These are phyloP conservation scores for Voacanga thouarsii DNA, from an alignment of 257 asterid genomes.

Conservation along the genomic window DNA sequence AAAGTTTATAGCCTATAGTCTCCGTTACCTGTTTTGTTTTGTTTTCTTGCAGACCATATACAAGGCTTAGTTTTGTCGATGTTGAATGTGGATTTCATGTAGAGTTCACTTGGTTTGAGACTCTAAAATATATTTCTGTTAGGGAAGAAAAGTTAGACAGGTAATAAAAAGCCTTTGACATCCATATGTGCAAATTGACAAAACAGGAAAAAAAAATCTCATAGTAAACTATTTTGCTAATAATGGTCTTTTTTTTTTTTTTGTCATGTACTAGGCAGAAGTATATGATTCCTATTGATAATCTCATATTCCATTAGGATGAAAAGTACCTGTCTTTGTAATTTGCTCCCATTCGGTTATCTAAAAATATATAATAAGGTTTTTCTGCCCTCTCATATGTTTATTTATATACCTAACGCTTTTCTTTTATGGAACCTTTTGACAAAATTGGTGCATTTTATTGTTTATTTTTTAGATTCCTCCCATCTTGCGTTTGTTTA, in stretches of 20 bases:
- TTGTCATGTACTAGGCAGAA: neutral
- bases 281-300: neutral
- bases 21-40: slow-evolving; percentile 2
- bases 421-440: neutral
- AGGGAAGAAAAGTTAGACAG: slow-evolving; percentile 47
- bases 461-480: neutral
- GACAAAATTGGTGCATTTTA: neutral
- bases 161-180: slow-evolving; percentile 16
- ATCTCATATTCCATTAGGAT: neutral
- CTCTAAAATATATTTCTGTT: slow-evolving; percentile 50
- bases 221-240: neutral
- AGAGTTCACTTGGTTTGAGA: slow-evolving; percentile 93
- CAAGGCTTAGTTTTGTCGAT: slow-evolving; percentile 71
- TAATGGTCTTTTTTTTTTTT: neutral
- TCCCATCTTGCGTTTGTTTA: neutral
- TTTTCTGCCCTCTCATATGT: neutral
- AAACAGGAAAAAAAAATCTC: no score
- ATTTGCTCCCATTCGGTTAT: neutral
- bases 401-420: neutral
- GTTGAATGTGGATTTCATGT: slow-evolving; percentile 87
- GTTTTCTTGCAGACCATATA: no score
- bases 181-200: neutral
- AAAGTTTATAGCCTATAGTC: no score
- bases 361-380: neutral
- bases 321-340: neutral